Evolutionary conservation across 2,329 filamentous ascomycete genomes (phyloP), one percentile per base, ranked within the genome.

Genomic region (Fusarium tupiense): DNA sequence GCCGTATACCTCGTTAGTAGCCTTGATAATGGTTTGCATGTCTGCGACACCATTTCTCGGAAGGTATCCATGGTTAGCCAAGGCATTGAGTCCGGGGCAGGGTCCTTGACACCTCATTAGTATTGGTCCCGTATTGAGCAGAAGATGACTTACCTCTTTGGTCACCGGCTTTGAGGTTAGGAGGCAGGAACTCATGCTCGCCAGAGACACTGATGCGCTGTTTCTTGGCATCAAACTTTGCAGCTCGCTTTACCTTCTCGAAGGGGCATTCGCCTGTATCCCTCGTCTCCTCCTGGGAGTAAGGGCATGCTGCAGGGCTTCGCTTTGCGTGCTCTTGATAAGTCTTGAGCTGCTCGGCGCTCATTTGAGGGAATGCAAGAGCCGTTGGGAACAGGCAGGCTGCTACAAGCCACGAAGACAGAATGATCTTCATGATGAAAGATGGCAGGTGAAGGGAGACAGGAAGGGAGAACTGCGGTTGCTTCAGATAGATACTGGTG

Each of bases 1-100:
- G 8, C 85, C 85, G 33, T 81, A 86, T 4, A 88, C 81, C 19
- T 72, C 61, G 22, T 69, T 70, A 1, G 66, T 70, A 3, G 54
- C 65, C 16, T 53, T 17, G 12, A 62, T 68, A 2, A 68, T 68
- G 4, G 65, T 68, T 16, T 54, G 24, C 26, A 68, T 4, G 8
- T 68, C 65, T 41, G 65, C 54, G 2, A 68, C 54, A 10, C 65
- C 64, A 8, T 62, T 68, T 1, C 43, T 50, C 0, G 65, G 65
- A 11, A 68, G 31, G 6, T 68, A 62, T 4, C 64, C 65, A 31
- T 68, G 64, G 5, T 68, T 68, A 2, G 64, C 65, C 10, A 68
- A 37, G 1, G 65, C 64, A 33, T 68, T 68, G 8, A 68, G 29
- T 17, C 64, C 54, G 22, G 64, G 65, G 16, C 65, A 68, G 2